Evolutionary conservation across 2,329 filamentous ascomycete species (phyloP).

Genomic region (Colletotrichum endophyticum): DNA sequence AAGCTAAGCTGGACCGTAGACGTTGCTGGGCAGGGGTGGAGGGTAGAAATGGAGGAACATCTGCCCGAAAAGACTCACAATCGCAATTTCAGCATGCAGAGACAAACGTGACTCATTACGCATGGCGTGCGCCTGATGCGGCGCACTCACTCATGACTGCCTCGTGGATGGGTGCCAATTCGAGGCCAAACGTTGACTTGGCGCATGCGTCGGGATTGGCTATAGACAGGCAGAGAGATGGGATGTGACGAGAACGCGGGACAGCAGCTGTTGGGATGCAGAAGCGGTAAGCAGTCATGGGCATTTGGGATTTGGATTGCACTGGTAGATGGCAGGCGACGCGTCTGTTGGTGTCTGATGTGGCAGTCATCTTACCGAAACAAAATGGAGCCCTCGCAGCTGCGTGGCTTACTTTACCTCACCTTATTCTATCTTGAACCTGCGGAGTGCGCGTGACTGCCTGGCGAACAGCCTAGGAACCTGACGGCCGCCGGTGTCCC

Average conservation of each 20-base stretch:
- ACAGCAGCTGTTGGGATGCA: background rate
- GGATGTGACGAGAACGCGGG: background rate
- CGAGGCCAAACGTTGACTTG: background rate
- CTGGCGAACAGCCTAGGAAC: background rate
- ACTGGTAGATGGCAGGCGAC: background rate
- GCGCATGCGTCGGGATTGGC: background rate
- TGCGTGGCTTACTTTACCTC: background rate
- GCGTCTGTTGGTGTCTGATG: background rate
- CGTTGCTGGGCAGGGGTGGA: background rate
- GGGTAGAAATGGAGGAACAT: background rate
- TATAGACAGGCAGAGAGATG: background rate
- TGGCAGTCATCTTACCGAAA: background rate
- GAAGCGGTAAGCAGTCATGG: background rate
- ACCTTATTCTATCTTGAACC: background rate
- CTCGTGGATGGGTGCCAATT: background rate
- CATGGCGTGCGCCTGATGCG: background rate
- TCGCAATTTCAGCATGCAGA: background rate
- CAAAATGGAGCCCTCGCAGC: background rate
- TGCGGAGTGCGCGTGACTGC: background rate
- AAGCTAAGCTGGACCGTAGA: background rate
- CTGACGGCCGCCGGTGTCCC: background rate
- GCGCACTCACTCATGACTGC: background rate
- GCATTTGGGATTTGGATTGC: background rate
- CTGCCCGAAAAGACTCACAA: background rate
- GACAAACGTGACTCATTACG: background rate